Conservation (phyloP, 75 land plant genomes). For the Picea sitchensis region DNA sequence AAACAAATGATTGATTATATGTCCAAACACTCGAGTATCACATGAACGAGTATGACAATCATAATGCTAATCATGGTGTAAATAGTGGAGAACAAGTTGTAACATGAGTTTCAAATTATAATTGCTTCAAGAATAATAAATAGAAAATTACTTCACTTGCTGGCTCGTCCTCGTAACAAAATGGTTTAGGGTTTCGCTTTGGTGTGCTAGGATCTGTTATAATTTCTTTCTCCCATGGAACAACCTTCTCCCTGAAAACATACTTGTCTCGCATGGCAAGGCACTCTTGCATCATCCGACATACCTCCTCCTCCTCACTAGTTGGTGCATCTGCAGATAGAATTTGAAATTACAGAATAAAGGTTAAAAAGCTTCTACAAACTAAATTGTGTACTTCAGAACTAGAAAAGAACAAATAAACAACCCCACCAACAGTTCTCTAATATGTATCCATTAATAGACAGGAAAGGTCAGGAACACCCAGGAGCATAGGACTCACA, state of each 20-base stretch:
- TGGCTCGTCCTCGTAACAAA: constrained; percentile 58
- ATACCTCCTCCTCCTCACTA: constrained; percentile 80
- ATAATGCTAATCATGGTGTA: neutral
- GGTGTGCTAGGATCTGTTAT: constrained; percentile 87
- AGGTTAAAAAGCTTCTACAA: neutral
- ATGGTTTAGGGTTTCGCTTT: constrained; percentile 73
- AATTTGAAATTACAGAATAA: neutral
- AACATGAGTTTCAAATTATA: neutral
- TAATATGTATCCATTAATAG: no score
- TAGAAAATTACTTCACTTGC: constrained; percentile 52
- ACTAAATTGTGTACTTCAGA: neutral
- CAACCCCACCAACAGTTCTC: neutral
- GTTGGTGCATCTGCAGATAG: constrained; percentile 65
- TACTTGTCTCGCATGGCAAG: constrained; percentile 78
- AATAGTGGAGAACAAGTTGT: neutral
- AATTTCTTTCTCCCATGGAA: constrained; percentile 89
- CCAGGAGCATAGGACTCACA: neutral
- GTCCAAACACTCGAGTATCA: neutral
- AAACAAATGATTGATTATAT: neutral
- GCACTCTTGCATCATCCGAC: constrained; percentile 73
- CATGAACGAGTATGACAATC: neutral
- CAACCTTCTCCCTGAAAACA: constrained; percentile 77
- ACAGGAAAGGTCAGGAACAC: neutral
- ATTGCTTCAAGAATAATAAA: neutral
- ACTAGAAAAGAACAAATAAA: neutral